Conservation (phyloP, 106 monocot genomes). For the Agapanthus africanus region DNA sequence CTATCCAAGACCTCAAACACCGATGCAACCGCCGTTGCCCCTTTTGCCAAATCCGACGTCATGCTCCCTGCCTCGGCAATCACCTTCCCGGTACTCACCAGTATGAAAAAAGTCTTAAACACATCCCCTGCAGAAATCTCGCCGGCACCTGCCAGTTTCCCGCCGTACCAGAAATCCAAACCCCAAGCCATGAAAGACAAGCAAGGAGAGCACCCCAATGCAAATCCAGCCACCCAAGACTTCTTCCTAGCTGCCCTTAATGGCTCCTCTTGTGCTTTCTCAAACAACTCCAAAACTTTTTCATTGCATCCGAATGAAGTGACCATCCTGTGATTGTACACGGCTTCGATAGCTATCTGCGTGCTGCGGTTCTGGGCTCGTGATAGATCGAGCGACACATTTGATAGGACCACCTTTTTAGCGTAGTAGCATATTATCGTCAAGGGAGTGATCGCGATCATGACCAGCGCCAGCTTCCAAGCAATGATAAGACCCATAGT, state of each 20-base stretch:
- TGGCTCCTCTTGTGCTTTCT: slow-evolving; percentile 61
- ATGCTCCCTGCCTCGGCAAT: slow-evolving; percentile 84
- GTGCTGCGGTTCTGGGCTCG: slow-evolving; percentile 55
- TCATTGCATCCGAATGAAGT: slow-evolving; percentile 40
- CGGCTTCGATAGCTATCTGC: slow-evolving; percentile 65
- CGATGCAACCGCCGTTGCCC: slow-evolving; percentile 48
- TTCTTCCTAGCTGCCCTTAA: slow-evolving; percentile 39
- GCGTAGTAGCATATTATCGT: slow-evolving; percentile 53
- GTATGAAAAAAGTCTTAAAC: slow-evolving; percentile 81
- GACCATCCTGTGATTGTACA: slow-evolving; percentile 63
- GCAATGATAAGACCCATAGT: slow-evolving; percentile 53
- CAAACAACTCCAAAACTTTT: slow-evolving; percentile 48
- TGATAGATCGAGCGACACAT: slow-evolving; percentile 27
- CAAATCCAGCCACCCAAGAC: slow-evolving; percentile 53
- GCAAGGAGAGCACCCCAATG: slow-evolving; percentile 55
- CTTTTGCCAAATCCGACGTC: slow-evolving; percentile 82
- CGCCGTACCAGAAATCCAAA: slow-evolving; percentile 83
- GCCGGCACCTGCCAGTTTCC: slow-evolving; percentile 39
- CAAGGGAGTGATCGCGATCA: slow-evolving; percentile 65
- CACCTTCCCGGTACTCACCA: slow-evolving; percentile 77
- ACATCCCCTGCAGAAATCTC: slow-evolving; percentile 44
- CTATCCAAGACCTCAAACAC: slow-evolving; percentile 68
- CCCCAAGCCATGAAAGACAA: slow-evolving; percentile 64
- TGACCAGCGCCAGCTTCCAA: slow-evolving; percentile 82
- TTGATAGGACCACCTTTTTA: slow-evolving; percentile 48